phyloP scores from a whole-genome alignment of 139 green algal species.

The Chlamydomonas incerta region DNA sequence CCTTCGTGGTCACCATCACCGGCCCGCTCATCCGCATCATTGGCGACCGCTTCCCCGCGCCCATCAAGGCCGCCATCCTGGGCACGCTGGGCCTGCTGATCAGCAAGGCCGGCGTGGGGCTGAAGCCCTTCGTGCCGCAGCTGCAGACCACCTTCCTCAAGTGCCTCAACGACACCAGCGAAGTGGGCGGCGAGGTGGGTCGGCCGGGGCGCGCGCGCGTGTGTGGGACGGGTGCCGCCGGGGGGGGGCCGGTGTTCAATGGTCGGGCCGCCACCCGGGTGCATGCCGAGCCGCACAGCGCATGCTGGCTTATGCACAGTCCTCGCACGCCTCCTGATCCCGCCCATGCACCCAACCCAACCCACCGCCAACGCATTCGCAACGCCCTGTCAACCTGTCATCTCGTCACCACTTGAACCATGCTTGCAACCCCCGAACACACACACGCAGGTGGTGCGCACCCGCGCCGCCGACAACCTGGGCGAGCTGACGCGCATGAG shows the following conservation, averaged over 20 bases:
- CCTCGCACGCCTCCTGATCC: too few relatives aligned
- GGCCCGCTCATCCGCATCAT: slow-evolving; percentile 98
- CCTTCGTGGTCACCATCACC: slow-evolving; percentile 93
- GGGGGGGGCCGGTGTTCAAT: too few relatives aligned
- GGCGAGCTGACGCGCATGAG: slow-evolving; percentile 81
- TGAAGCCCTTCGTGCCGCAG: slow-evolving; percentile 98
- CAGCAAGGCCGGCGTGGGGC: slow-evolving; percentile 80
- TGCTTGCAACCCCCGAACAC: background rate
- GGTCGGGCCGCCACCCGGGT: too few relatives aligned
- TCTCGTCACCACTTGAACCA: too few relatives aligned
- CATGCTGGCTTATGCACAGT: too few relatives aligned
- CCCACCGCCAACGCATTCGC: too few relatives aligned
- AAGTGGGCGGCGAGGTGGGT: background rate
- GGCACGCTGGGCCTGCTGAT: slow-evolving; percentile 90
- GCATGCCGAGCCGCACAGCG: too few relatives aligned
- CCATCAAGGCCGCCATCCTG: slow-evolving; percentile 87
- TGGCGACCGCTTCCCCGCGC: slow-evolving; percentile 74
- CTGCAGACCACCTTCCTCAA: slow-evolving; percentile 99
- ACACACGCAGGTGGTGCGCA: slow-evolving; percentile 45
- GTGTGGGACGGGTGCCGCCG: too few relatives aligned
- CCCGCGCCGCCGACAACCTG: slow-evolving; percentile 83
- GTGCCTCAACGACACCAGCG: slow-evolving; percentile 85
- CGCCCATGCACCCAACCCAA: too few relatives aligned
- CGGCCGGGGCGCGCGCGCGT: too few relatives aligned
- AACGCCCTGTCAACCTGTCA: too few relatives aligned